Base-by-base conservation (phyloP, 2,329 filamentous ascomycete species). In the Lachnellula arida region DNA sequence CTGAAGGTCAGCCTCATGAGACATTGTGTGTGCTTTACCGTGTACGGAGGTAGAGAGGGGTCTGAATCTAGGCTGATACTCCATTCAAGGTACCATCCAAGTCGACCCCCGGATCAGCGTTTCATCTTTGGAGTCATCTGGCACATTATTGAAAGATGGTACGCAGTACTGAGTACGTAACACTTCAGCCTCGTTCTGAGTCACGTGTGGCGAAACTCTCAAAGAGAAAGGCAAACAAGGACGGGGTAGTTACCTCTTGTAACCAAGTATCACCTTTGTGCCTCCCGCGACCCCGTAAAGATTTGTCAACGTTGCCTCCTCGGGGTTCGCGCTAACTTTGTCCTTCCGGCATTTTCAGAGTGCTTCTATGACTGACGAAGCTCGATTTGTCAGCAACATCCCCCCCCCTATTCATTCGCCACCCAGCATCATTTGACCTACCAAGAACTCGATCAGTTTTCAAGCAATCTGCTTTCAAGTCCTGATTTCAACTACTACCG, bases 181-280 rank as follows among this genome's bases (percentile, higher is more conserved):
- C 25, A n/a, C 40, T 28, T 55, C 39, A 40, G 40, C 48, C 48
- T 51, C 43, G 28, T 37, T 17, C 43, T 47, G 40, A 50, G 47
- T 56, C 54, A 51, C 48, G 54, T 56, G 54, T 56, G 54, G 54
- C 54, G n/a, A n/a, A n/a, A n/a, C n/a, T n/a, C n/a, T n/a, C n/a
- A n/a, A n/a, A n/a, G n/a, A 12, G 15, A 22, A 17, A 8, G 28
- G 22, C 15, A 17, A 19, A 50, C n/a, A n/a, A 14, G 15, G 42
- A 32, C 3, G 28, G 28, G 9, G 28, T 32, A 32, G 28, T 50
- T 25, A 19, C 34, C 48, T 39, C 17, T 40, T 23, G 6, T 15
- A 8, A 17, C 17, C 35, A 50, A 28, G 35, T 37, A 19, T 12
- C 9, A 23, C 35, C 35, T n/a, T 25, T 39, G 35, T 32, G n/a